These are phyloP conservation scores for Diversispora eburnea DNA, from an alignment of 192 early-diverging fungal genomes.

Conservation along the genomic window DNA sequence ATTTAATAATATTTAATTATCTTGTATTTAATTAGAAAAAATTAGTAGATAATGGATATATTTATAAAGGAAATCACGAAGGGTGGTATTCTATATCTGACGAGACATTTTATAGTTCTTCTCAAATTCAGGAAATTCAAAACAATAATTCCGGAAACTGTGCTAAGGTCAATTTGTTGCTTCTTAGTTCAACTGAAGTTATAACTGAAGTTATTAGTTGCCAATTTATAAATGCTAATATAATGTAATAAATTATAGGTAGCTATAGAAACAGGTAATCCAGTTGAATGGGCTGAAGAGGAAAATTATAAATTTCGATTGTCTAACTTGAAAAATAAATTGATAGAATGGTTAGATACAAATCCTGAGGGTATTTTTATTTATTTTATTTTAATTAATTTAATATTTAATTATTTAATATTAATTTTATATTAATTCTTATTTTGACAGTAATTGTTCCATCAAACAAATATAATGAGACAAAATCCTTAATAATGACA, in stretches of 20 bases:
- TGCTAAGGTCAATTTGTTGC: conserved; percentile 36
- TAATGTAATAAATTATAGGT: conserved; percentile 34
- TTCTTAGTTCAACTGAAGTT: neutral
- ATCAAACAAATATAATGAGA: conserved; percentile 58
- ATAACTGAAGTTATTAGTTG: neutral
- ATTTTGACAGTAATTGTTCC: conserved; percentile 60
- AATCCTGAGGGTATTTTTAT: conserved; percentile 52
- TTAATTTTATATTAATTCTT: neutral
- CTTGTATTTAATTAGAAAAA: conserved; percentile 35
- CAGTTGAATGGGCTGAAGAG: conserved; percentile 86
- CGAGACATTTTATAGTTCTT: conserved; percentile 81
- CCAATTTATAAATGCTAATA: neutral
- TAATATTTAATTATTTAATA: neutral
- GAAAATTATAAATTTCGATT: conserved; percentile 94
- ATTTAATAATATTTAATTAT: too few relatives aligned
- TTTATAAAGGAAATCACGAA: conserved; percentile 87
- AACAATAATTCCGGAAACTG: conserved; percentile 51
- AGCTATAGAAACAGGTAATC: conserved; percentile 78
- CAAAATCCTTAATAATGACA: conserved; percentile 53
- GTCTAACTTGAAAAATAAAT: conserved; percentile 52
- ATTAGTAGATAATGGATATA: conserved; percentile 65
- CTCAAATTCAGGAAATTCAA: conserved; percentile 64
- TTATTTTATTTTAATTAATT: neutral
- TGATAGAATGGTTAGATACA: conserved; percentile 67
- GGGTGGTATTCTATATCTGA: conserved; percentile 98